Conservation (phyloP, 208 protist species). For the Lotmaria passim region DNA sequence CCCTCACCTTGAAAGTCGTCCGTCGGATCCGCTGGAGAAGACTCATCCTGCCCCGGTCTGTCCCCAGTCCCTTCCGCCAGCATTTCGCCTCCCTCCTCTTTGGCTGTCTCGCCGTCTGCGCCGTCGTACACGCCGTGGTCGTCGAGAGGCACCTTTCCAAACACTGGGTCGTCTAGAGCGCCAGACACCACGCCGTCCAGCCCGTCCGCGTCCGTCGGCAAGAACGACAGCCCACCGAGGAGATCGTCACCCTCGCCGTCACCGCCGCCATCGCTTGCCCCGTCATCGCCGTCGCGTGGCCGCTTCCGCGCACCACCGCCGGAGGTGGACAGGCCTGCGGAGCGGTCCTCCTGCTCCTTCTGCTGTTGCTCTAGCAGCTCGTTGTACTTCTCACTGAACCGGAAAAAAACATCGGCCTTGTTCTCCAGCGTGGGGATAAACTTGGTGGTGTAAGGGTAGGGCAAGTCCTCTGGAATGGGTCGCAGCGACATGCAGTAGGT, state of each 20-base stretch:
- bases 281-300: not conserved
- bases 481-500: conserved; percentile 66
- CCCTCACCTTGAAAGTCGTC: conserved; percentile 11
- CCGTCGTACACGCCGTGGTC: conserved; percentile 1
- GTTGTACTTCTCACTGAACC: conserved; percentile 72
- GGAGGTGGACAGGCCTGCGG: not conserved
- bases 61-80: not conserved
- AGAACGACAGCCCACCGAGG: conserved; percentile 2
- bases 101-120: not conserved
- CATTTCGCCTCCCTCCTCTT: conserved; percentile 6
- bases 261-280: not conserved
- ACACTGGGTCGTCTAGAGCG: not conserved
- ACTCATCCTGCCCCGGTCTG: not conserved
- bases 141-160: not conserved
- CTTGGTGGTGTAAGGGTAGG: conserved; percentile 65
- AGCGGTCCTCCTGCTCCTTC: not conserved
- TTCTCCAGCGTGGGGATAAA: conserved; percentile 83
- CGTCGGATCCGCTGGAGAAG: not conserved
- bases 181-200: not conserved
- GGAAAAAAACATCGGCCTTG: conserved; percentile 85
- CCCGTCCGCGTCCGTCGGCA: not conserved
- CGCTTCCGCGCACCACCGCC: conserved; percentile 1
- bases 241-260: not conserved
- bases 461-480: conserved; percentile 65
- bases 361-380: conserved; percentile 38